These are phyloP conservation scores for Colletotrichum gigasporum DNA, from an alignment of 2,329 filamentous ascomycete genomes.

Conservation along the genomic window DNA sequence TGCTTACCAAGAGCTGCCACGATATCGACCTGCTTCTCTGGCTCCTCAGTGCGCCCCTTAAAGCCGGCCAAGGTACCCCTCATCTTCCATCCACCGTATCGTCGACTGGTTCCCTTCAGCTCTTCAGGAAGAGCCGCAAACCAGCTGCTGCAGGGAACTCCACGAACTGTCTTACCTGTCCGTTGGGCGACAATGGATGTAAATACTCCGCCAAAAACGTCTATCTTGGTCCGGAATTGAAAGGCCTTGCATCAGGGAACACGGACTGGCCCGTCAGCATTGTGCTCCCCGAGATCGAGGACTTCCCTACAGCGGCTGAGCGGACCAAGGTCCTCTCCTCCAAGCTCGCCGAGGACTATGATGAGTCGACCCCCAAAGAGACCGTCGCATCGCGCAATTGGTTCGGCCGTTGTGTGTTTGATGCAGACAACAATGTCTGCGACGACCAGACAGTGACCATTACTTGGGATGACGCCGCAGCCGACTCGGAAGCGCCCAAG, in stretches of 20 bases:
- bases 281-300: slow-evolving; percentile 92
- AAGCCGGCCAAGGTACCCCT: slow-evolving; percentile 55
- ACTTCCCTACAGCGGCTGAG: slow-evolving; percentile 60
- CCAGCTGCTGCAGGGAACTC: slow-evolving; percentile 77
- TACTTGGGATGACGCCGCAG: slow-evolving; percentile 79
- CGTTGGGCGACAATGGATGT: slow-evolving; percentile 75
- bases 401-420: slow-evolving; percentile 97
- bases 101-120: slow-evolving; percentile 79
- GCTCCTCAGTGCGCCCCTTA: slow-evolving; percentile 81
- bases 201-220: slow-evolving; percentile 87
- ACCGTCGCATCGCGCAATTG: slow-evolving; percentile 68
- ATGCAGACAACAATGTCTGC: slow-evolving; percentile 90
- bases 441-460: slow-evolving; percentile 94
- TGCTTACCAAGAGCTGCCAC: slow-evolving; percentile 95
- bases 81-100: slow-evolving; percentile 82
- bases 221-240: slow-evolving; percentile 74
- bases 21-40: slow-evolving; percentile 94
- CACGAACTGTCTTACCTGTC: slow-evolving; percentile 88
- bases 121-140: slow-evolving; percentile 81
- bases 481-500: slow-evolving; percentile 29
- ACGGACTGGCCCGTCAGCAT: slow-evolving; percentile 86
- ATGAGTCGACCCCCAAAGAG: slow-evolving; percentile 54
- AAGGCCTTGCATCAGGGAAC: slow-evolving; percentile 71
- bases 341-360: slow-evolving; percentile 63
- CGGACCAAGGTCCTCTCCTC: slow-evolving; percentile 51